Percentiles rank a stretch among this genome's conserved stretches.
Conservation (phyloP, 139 green algal species). For the Closterium sp. region DNA sequence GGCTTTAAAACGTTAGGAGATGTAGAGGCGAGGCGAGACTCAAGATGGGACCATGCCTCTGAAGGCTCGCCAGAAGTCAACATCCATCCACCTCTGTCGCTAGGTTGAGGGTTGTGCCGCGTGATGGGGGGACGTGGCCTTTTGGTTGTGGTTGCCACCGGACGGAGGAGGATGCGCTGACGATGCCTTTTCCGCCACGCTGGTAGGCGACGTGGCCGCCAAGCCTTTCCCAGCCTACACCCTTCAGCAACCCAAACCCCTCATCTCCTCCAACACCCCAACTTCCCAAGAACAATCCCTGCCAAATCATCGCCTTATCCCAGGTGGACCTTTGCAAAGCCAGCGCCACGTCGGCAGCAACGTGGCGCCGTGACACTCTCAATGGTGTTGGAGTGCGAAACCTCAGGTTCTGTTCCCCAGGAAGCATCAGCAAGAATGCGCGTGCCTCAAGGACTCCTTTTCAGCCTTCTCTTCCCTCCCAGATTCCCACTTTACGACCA, state of each 20-base stretch:
- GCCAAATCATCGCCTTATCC: neutral
- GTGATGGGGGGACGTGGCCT: neutral
- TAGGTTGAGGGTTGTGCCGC: neutral
- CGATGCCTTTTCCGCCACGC: neutral
- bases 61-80: neutral
- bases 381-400: too few species aligned
- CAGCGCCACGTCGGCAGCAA: neutral
- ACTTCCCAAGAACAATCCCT: neutral
- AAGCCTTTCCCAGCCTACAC: too few species aligned
- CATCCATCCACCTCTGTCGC: neutral
- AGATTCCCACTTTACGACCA: neutral
- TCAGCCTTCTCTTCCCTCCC: neutral
- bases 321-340: neutral
- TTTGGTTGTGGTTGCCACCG: neutral
- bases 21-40: neutral
- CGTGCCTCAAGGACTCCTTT: neutral
- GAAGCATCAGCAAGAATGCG: neutral
- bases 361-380: neutral
- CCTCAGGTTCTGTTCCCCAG: neutral
- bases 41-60: neutral
- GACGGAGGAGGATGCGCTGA: neutral
- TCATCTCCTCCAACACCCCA: neutral
- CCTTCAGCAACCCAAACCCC: neutral
- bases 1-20: too few species aligned
- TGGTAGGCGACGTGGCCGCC: neutral